phyloP scores from a whole-genome alignment of 1,284 basidiomycete genomes.

The Trametes polyzona region DNA sequence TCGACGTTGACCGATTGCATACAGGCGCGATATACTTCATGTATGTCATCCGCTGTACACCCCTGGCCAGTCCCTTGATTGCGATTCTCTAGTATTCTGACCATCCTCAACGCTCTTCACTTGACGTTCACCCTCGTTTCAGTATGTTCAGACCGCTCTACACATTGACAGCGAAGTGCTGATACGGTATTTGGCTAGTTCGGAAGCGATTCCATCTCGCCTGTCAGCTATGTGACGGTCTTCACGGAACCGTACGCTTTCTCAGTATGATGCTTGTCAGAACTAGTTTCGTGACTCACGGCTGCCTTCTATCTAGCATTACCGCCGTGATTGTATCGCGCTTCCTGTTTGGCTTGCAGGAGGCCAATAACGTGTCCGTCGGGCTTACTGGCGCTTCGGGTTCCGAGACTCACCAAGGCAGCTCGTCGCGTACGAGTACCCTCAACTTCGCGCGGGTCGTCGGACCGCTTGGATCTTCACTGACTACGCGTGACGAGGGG shows the following conservation, averaged over 20 bases:
- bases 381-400: not conserved
- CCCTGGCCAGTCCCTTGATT: not conserved
- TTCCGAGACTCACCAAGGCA: not conserved
- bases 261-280: too few species aligned
- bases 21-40: not conserved
- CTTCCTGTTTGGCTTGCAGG: not conserved
- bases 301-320: not conserved
- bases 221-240: not conserved
- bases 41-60: not conserved
- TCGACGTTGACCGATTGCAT: not conserved
- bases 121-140: not conserved
- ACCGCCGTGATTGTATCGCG: not conserved
- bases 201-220: not conserved
- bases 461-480: not conserved
- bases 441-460: not conserved
- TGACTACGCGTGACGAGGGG: not conserved
- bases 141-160: not conserved
- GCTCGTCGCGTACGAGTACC: not conserved
- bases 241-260: conserved; percentile 9
- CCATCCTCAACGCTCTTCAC: not conserved
- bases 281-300: too few species aligned
- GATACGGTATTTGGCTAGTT: not conserved
- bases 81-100: not conserved
- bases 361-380: not conserved
- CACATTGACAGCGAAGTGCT: not conserved